Evolutionary conservation across 768 basidiomycete genomes (phyloP).

Genomic region (Amanita muscaria): DNA sequence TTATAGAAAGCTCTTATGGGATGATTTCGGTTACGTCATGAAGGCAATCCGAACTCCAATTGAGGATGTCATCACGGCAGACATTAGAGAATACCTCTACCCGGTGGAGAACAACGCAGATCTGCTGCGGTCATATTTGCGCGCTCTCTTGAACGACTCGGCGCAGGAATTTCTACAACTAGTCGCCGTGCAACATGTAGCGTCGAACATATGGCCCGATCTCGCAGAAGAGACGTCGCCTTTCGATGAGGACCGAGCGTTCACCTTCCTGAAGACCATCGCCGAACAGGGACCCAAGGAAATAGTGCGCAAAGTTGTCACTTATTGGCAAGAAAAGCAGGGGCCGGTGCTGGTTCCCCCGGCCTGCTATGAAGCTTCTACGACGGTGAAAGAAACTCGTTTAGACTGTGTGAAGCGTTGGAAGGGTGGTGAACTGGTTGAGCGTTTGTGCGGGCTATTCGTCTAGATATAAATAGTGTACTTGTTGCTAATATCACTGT

Average conservation of each 20-base stretch:
- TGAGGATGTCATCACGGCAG: slow-evolving; percentile 42
- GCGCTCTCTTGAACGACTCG: slow-evolving; percentile 38
- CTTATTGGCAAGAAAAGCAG: slow-evolving; percentile 42
- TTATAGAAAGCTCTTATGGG: slow-evolving; percentile 80
- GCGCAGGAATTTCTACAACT: slow-evolving; percentile 52
- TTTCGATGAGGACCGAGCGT: slow-evolving; percentile 27
- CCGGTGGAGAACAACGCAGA: slow-evolving; percentile 59
- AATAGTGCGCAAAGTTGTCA: slow-evolving; percentile 43
- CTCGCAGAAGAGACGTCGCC: slow-evolving; percentile 21
- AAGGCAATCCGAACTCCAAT: slow-evolving; percentile 46
- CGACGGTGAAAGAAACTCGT: slow-evolving; percentile 16
- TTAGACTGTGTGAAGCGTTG: slow-evolving; percentile 17
- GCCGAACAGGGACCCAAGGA: slow-evolving; percentile 39
- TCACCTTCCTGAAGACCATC: slow-evolving; percentile 43
- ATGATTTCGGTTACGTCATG: slow-evolving; percentile 62
- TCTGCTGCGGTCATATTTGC: slow-evolving; percentile 55
- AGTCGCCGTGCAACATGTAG: slow-evolving; percentile 73
- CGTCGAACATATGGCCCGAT: slow-evolving; percentile 69
- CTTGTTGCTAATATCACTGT: slow-evolving; percentile 3
- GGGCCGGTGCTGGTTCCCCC: slow-evolving; percentile 37
- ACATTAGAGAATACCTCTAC: slow-evolving; percentile 56
- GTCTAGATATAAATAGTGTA: not conserved
- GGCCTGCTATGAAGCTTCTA: slow-evolving; percentile 33
- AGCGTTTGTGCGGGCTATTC: slow-evolving; percentile 8
- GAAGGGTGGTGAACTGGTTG: slow-evolving; percentile 11